Base-by-base conservation (phyloP, 202 grass and related monocot genomes). In the Zoysia matrella region DNA sequence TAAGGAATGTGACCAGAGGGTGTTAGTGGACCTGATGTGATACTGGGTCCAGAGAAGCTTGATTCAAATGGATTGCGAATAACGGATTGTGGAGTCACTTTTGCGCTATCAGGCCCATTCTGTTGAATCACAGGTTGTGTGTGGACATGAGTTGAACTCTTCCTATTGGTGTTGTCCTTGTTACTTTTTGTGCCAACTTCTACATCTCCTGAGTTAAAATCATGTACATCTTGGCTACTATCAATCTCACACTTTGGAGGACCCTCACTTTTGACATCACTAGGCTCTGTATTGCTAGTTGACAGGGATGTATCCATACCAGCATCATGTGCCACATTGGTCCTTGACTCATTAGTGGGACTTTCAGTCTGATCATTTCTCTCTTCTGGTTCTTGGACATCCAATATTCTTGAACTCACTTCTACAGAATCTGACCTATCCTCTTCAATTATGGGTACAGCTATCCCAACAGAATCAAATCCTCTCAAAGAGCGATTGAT, bases 1-100 rank as follows among this genome's bases (percentile, higher is more conserved):
- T 88, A 91, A 71, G 91, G 62, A 64, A 99, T 90, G 61, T 87
- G 87, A 52, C 85, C 93, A 7, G 93, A 99, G 60, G 89, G 81
- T 7, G 76, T 54, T 62, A 71, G 80, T 7, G 76, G 85, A 45
- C 83, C 88, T 40, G 84, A 91, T 0, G 78, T 72, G 65, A 82
- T 77, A 36, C 79, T 89, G 41, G 80, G 84, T 76, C 83, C 87
- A 13, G 78, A 86, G 65, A 94, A 85, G 78, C 82, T 92, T 41
- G 80, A 72, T 40, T 90, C 88, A 49, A 87, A 90, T 7, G 88
- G 80, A 40, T 90, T 90, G 13, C 84, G 80, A 14, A 80, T 52
- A 30, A 68, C 64, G 4, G 39, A 75, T 40, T 70, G 82, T 72
- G 79, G 22, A 18, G 51, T 71, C 69, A 84, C 15, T 74, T 63